Percentiles rank a stretch among this genome's conserved stretches.
phyloP scores from a whole-genome alignment of 768 basidiomycete species.

The Paxillus involutus region DNA sequence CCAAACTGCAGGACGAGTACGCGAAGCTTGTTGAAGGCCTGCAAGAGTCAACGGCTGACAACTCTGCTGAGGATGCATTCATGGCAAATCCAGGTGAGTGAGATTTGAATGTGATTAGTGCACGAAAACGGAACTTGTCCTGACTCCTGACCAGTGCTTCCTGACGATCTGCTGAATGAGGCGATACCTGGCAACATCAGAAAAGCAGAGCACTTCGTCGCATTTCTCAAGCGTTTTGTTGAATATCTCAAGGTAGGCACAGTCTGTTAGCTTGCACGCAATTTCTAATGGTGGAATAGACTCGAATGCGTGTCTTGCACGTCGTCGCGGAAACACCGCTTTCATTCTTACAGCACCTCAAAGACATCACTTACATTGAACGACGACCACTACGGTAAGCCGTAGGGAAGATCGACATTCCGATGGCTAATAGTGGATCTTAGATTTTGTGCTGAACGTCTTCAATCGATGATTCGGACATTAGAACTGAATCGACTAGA shows the following conservation, averaged over 20 bases:
- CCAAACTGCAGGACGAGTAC: constrained; percentile 95
- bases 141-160: constrained; percentile 59
- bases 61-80: constrained; percentile 71
- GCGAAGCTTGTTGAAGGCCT: constrained; percentile 92
- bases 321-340: constrained; percentile 98
- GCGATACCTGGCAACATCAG: constrained; percentile 98
- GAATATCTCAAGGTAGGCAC: constrained; percentile 89
- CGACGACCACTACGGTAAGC: constrained; percentile 82
- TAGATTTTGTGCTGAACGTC: constrained; percentile 94
- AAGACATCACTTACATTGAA: constrained; percentile 99
- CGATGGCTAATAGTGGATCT: constrained; percentile 1
- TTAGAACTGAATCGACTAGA: constrained; percentile 87
- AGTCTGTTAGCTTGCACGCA: not conserved
- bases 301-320: constrained; percentile 97
- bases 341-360: constrained; percentile 96
- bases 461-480: constrained; percentile 92
- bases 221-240: constrained; percentile 96
- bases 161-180: constrained; percentile 92
- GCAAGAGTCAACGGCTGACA: constrained; percentile 67
- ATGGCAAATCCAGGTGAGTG: constrained; percentile 86
- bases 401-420: not conserved
- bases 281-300: constrained; percentile 48
- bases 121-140: not conserved
- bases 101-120: too few species aligned
- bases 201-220: constrained; percentile 98